A percentile compares a stretch with the other conserved stretches of the same genome.
phyloP scores from a whole-genome alignment of 2,329 filamentous ascomycete species.

The Trichoderma simmonsii region DNA sequence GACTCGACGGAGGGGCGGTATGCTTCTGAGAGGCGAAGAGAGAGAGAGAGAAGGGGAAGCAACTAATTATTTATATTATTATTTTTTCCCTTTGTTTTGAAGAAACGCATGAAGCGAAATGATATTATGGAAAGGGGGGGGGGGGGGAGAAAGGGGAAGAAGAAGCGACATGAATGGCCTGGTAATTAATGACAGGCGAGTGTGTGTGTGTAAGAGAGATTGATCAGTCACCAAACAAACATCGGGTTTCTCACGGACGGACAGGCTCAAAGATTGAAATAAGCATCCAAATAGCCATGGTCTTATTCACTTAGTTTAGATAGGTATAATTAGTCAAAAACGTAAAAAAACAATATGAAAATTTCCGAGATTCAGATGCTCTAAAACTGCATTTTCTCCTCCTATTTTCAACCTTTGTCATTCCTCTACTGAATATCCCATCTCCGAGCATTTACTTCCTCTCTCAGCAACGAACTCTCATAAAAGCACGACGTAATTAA shows the following conservation, averaged over 20 bases:
- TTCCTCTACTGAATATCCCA: neutral
- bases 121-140: neutral
- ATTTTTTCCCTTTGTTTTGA: neutral
- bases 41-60: neutral
- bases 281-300: conserved; percentile 5
- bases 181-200: neutral
- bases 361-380: neutral
- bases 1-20: neutral
- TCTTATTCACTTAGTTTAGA: neutral
- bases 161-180: neutral
- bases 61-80: neutral
- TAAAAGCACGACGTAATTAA: neutral
- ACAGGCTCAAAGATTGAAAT: conserved; percentile 1
- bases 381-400: neutral
- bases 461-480: neutral
- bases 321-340: neutral
- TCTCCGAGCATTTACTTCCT: neutral
- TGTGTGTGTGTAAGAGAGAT: neutral
- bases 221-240: neutral
- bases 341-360: neutral
- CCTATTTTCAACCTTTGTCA: neutral
- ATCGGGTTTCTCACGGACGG: neutral
- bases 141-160: neutral
- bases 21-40: neutral
- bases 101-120: neutral